Base-by-base conservation (phyloP, 2,329 filamentous ascomycete genomes). In the Hypoxylon rubiginosum region DNA sequence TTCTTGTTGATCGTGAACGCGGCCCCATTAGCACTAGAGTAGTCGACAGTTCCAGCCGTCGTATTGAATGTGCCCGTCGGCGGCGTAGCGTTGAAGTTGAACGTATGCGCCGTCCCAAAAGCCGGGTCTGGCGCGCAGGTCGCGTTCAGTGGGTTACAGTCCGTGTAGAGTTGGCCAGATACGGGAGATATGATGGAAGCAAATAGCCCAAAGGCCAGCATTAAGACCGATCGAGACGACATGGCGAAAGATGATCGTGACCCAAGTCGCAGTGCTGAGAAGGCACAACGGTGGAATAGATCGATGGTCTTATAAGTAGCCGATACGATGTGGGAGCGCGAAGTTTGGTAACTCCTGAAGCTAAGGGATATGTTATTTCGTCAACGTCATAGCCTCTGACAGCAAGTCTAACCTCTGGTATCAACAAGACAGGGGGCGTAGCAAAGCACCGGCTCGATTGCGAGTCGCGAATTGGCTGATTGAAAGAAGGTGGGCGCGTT, bases 131-230 rank as follows among this genome's bases (percentile, higher is more conserved):
- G 78, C 1, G 91, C 88, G 77, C 94, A 97, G 70, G 85, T 88
- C 65, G 82, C 79, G 69, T 93, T 86, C 74, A 91, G 84, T 4
- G 95, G 94, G 75, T 97, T 90, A 83, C 94, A 98, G 45, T 84
- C 78, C 7, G 92, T 93, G 60, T 80, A 88, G 32, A 94, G 93
- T 79, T 97, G 95, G 52, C 91, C 93, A 39, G 84, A 71, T 51
- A 83, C 82, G 46, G 86, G 78, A 59, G 85, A 74, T 9, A 83
- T 58, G 62, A 81, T 62, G 13, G 77, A 73, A 49, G 21, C 21
- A 24, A 75, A 71, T 75, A 83, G 80, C 76, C 77, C 77, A 49
- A 78, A 46, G 63, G 80, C 80, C 52, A 80, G 72, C 53, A 72
- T 43, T n/a, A 66, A 55, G 39, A 66, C 7, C 4, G 66, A 69